Evolutionary conservation across 164 flowering plant species (phyloP).

Genomic region (Piper betle): DNA sequence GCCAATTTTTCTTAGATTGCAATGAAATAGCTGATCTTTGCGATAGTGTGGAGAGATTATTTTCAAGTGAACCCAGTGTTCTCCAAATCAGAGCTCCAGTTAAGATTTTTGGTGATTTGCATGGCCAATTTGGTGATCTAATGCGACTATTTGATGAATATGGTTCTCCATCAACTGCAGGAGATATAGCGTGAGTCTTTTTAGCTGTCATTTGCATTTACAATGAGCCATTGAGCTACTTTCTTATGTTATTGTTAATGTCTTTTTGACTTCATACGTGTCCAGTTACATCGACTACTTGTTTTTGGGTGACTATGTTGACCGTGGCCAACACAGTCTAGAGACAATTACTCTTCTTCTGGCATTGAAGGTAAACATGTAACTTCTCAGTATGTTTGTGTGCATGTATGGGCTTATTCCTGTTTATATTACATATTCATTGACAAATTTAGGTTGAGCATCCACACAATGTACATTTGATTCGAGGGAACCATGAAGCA

Average conservation of each 20-base stretch:
- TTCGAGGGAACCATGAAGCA: constrained; percentile 99
- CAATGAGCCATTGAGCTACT: too few species aligned
- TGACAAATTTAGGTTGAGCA: constrained; percentile 53
- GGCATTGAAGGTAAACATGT: constrained; percentile 66
- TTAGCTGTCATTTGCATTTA: background rate
- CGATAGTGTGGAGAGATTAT: constrained; percentile 87
- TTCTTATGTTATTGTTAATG: background rate
- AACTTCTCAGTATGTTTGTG: background rate
- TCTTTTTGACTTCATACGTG: constrained; percentile 2
- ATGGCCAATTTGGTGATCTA: constrained; percentile 99
- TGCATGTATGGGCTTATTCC: background rate
- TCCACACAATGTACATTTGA: constrained; percentile 82
- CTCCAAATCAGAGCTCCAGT: constrained; percentile 91
- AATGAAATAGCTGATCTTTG: constrained; percentile 98
- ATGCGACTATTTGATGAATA: constrained; percentile 99
- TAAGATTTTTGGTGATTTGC: constrained; percentile 98
- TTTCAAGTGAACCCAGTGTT: constrained; percentile 87
- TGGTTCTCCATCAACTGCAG: constrained; percentile 99
- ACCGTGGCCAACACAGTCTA: constrained; percentile 97
- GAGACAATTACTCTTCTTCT: constrained; percentile 89
- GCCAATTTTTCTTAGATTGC: constrained; percentile 97
- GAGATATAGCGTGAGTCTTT: constrained; percentile 85
- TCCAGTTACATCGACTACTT: constrained; percentile 96
- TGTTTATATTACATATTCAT: background rate
- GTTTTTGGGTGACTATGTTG: constrained; percentile 98